Conservation (phyloP, 1,139 yeast genomes). For the Nakaseomyces uthaithaninus region DNA sequence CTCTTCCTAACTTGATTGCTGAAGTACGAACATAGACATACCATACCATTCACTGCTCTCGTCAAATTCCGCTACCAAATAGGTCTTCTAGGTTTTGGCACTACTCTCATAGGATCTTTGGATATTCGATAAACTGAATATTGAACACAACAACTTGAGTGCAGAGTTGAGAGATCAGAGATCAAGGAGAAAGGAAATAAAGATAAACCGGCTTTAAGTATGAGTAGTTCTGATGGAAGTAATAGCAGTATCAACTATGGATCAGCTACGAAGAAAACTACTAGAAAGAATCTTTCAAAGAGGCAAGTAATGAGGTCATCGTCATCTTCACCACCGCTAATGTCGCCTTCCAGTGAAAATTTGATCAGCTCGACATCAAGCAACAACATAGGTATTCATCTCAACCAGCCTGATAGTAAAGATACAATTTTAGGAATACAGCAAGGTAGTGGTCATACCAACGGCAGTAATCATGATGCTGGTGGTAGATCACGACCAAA, state of each 20-base stretch:
- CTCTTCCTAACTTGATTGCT: no score
- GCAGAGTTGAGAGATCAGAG: no score
- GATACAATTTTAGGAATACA: background rate
- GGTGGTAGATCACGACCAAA: slow-evolving; percentile 20
- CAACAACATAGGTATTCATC: background rate
- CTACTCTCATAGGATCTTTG: no score
- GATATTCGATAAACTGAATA: no score
- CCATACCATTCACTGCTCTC: no score
- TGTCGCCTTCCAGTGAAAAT: background rate
- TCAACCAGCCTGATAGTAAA: background rate
- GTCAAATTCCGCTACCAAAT: no score
- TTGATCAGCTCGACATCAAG: background rate
- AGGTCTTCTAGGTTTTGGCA: no score
- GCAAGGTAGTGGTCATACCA: background rate
- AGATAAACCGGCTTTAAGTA: background rate
- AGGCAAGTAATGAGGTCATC: slow-evolving; percentile 1
- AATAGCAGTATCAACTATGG: background rate
- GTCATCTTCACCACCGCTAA: slow-evolving; percentile 2
- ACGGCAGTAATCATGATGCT: background rate
- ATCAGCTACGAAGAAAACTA: background rate
- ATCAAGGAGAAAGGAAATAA: background rate
- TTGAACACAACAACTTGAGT: no score
- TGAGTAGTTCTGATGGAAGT: slow-evolving; percentile 3
- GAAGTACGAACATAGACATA: no score
- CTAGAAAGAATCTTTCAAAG: background rate